Conservation (phyloP, 2,329 filamentous ascomycete genomes). For the Knufia petricola region DNA sequence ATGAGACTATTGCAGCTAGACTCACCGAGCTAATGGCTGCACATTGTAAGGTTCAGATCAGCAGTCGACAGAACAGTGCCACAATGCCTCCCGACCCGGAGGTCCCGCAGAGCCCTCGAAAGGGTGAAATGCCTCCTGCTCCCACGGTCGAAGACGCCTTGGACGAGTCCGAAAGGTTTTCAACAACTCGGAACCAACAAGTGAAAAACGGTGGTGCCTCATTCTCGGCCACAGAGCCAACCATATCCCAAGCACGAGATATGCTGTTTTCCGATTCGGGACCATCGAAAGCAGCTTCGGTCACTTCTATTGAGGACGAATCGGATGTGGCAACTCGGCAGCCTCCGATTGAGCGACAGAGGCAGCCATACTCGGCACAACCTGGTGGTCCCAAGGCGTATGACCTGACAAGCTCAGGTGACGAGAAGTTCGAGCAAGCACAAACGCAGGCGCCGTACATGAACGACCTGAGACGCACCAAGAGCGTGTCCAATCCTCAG, state of each 20-base stretch:
- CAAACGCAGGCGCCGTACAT: slow-evolving; percentile 10
- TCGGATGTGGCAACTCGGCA: slow-evolving; percentile 28
- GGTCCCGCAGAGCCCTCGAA: slow-evolving; percentile 1
- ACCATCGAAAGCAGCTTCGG: slow-evolving; percentile 29
- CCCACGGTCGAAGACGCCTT: slow-evolving; percentile 10
- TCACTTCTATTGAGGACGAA: slow-evolving; percentile 31
- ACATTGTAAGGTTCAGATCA: slow-evolving; percentile 39
- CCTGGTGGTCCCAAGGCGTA: slow-evolving; percentile 52
- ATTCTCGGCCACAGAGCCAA: neutral
- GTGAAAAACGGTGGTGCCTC: neutral
- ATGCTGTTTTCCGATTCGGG: slow-evolving; percentile 18
- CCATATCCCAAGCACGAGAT: slow-evolving; percentile 32
- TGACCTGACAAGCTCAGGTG: slow-evolving; percentile 27
- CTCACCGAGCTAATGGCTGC: slow-evolving; percentile 52
- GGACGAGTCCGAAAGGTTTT: slow-evolving; percentile 27
- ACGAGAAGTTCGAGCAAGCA: slow-evolving; percentile 10
- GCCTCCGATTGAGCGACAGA: slow-evolving; percentile 52
- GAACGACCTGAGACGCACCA: slow-evolving; percentile 5
- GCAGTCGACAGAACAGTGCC: slow-evolving; percentile 27
- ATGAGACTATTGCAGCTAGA: slow-evolving; percentile 49
- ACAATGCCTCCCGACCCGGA: slow-evolving; percentile 24
- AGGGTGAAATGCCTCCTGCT: slow-evolving; percentile 13
- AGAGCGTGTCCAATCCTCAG: slow-evolving; percentile 8
- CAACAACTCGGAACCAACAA: neutral
- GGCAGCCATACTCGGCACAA: slow-evolving; percentile 53